phyloP scores from a whole-genome alignment of 345 rosid genomes.

The Excoecaria agallocha region DNA sequence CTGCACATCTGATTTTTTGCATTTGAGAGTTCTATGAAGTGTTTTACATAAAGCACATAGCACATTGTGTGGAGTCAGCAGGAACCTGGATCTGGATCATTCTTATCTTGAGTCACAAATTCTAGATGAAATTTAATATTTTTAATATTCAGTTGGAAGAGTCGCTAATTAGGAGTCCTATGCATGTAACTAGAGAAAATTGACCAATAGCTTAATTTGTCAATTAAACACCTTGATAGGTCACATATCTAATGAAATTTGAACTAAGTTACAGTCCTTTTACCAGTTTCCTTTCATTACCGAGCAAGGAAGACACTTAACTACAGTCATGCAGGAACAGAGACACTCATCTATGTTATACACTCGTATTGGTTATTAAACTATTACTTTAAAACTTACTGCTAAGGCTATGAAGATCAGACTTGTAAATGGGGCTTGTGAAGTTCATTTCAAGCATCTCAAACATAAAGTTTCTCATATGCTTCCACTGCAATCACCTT shows the following conservation, averaged over 20 bases:
- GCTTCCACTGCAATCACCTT: background rate
- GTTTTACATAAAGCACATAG: background rate
- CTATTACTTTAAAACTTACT: too few relatives aligned
- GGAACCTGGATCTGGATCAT: background rate
- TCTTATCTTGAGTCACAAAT: background rate
- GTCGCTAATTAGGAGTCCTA: background rate
- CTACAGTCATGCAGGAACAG: background rate
- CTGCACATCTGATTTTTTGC: background rate
- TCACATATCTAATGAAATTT: background rate
- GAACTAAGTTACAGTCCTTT: background rate
- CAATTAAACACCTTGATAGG: background rate
- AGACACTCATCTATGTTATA: background rate
- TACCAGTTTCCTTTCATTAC: background rate
- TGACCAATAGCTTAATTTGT: background rate
- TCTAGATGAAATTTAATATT: background rate
- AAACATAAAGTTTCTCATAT: too few relatives aligned
- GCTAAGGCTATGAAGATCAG: background rate
- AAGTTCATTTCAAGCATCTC: background rate
- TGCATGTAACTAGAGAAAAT: background rate
- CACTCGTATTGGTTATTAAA: too few relatives aligned
- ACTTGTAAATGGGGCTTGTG: background rate
- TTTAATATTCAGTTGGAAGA: background rate
- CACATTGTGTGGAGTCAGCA: background rate
- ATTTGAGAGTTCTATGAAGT: background rate
- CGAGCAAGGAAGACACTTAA: background rate